Percentiles rank a stretch among this genome's conserved stretches.
These are phyloP conservation scores for Urtica urens DNA, from an alignment of 306 rosid genomes.

Conservation along the genomic window DNA sequence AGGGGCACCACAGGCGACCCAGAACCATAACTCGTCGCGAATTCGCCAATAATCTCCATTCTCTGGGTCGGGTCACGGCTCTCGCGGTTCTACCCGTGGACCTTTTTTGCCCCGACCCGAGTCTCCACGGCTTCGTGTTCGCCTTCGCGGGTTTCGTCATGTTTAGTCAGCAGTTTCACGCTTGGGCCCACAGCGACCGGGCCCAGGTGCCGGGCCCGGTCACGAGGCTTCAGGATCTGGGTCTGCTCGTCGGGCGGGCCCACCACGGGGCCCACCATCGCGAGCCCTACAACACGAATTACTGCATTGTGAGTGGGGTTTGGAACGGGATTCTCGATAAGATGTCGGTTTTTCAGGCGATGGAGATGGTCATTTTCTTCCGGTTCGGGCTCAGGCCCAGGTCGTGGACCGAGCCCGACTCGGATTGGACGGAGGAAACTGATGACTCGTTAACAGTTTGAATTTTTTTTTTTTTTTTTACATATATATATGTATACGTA, in stretches of 20 bases:
- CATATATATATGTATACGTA: too few relatives aligned
- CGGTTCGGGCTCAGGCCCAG: conserved; percentile 55
- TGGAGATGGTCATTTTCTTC: conserved; percentile 70
- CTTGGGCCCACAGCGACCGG: conserved; percentile 86
- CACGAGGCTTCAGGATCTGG: conserved; percentile 49
- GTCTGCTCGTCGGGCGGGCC: conserved; percentile 57
- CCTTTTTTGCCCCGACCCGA: conserved; percentile 45
- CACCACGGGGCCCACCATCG: conserved; percentile 70
- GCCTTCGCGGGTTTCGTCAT: conserved; percentile 61
- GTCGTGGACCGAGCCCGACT: conserved; percentile 68
- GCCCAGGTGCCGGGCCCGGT: conserved; percentile 55
- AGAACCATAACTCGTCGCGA: conserved; percentile 80
- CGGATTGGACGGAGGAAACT: conserved; percentile 62
- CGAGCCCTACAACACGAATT: conserved; percentile 66
- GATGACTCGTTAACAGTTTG: conserved; percentile 24
- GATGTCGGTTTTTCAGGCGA: conserved; percentile 46
- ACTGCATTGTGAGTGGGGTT: conserved; percentile 86
- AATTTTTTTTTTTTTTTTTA: too few relatives aligned
- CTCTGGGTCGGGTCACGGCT: conserved; percentile 53
- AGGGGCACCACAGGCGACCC: conserved; percentile 89
- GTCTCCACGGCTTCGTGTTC: conserved; percentile 42
- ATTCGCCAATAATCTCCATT: conserved; percentile 69
- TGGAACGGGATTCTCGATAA: conserved; percentile 73
- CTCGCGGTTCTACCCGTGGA: conserved; percentile 51
- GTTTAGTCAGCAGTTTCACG: conserved; percentile 96